These are phyloP conservation scores for Acanthamoeba culbertsoni DNA, from an alignment of 208 protist species.

Conservation along the genomic window DNA sequence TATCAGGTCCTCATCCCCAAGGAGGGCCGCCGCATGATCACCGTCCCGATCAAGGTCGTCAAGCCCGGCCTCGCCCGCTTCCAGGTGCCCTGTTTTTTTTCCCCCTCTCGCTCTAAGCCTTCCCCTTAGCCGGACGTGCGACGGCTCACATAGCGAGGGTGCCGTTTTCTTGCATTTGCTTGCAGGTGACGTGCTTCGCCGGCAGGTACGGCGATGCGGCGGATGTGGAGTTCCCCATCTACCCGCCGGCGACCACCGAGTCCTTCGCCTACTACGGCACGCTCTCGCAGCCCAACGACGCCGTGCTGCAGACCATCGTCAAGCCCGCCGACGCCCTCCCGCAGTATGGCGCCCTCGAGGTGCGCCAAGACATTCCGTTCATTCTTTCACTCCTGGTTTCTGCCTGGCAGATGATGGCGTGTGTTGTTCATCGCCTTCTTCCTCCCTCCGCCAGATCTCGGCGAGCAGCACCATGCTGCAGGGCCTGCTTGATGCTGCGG, in stretches of 20 bases:
- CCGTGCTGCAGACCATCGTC: slow-evolving; percentile 17
- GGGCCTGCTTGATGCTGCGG: background rate
- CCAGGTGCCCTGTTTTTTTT: background rate
- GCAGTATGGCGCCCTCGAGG: slow-evolving; percentile 50
- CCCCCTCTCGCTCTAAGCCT: background rate
- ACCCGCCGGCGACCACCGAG: slow-evolving; percentile 48
- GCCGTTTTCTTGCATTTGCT: background rate
- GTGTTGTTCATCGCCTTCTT: no score
- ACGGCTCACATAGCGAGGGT: no score
- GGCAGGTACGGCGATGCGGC: slow-evolving; percentile 45
- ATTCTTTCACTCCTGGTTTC: no score
- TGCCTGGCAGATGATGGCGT: no score
- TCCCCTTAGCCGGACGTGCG: background rate
- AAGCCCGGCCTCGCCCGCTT: slow-evolving; percentile 10
- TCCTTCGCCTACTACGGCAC: slow-evolving; percentile 54
- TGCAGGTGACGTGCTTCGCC: slow-evolving; percentile 21
- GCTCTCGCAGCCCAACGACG: background rate
- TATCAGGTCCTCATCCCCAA: slow-evolving; percentile 18
- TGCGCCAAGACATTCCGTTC: no score
- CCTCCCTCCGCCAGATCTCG: no score
- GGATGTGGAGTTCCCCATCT: slow-evolving; percentile 35
- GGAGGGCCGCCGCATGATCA: slow-evolving; percentile 30
- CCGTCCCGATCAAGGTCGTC: slow-evolving; percentile 6
- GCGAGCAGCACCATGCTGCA: slow-evolving; percentile 52
- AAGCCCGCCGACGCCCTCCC: slow-evolving; percentile 23